Base-by-base conservation (phyloP, 768 basidiomycete species). In the Podaxis pistillaris region DNA sequence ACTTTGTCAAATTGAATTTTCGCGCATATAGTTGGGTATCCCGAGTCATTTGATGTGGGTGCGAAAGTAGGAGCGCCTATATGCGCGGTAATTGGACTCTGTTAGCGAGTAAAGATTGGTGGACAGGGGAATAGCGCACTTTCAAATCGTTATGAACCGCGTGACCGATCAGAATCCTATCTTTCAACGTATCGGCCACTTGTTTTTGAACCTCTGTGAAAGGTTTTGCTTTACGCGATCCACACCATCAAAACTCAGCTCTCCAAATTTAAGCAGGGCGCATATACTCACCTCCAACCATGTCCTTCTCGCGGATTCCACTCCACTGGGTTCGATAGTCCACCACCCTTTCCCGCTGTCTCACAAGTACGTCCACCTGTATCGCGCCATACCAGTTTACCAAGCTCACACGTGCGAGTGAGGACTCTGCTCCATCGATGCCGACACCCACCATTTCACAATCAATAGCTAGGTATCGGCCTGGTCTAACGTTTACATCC, bases 401-500 rank as follows among this genome's bases (percentile, higher is more conserved):
- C 44, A 97, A 71, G 56, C 90, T 92, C 65, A 96, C 91, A 36
- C 96, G 87, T 1, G 94, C 96, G 13, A 97, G 82, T 0, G 90
- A 88, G 0, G 91, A 94, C 71, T 96, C 93, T 2, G 74, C 74
- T 22, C 93, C 93, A 26, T 88, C 81, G n/a, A 86, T 81, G 0
- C 94, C 94, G n/a, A 96, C 84, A 4, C 95, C 95, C 11, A 98
- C 96, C 94, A 98, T 97, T 75, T 98, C 96, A 68, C 96, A 98
- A 74, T 99, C 96, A 30, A 99, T 78, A 0, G 94, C 87, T 47
- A 97, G 76, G 65, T 90, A 90, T 69, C 84, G 88, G 53, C 90
- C 90, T 3, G 86, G 84, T 52, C 88, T 87, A 57, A 17, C 40
- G 15, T 38, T 40, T 38, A 33, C 22, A n/a, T 4, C 50, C 5